phyloP scores from a whole-genome alignment of 2,329 filamentous ascomycete genomes.

The Albophoma yamanashiensis region DNA sequence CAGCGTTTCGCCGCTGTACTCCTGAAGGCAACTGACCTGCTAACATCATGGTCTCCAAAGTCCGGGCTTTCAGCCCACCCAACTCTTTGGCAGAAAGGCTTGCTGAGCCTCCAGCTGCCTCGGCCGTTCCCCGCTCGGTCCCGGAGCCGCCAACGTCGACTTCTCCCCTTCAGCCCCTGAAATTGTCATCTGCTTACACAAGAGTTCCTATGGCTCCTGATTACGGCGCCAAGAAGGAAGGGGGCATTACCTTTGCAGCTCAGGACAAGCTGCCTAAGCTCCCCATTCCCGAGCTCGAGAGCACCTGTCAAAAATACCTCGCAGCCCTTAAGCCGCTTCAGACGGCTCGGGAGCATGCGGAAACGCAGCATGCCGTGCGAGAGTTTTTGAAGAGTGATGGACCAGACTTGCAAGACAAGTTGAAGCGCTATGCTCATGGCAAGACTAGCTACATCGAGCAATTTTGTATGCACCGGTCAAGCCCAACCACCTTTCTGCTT shows the following conservation, averaged over 20 bases:
- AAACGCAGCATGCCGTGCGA: constrained; percentile 68
- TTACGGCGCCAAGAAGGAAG: constrained; percentile 42
- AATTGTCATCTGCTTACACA: constrained; percentile 22
- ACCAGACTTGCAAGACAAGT: constrained; percentile 72
- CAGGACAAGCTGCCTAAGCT: constrained; percentile 86
- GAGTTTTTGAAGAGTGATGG: constrained; percentile 79
- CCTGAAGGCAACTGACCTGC: constrained; percentile 27
- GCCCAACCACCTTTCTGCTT: background rate
- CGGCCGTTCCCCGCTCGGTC: constrained; percentile 28
- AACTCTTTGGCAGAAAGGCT: constrained; percentile 65
- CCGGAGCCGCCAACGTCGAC: constrained; percentile 19
- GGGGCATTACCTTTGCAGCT: constrained; percentile 76
- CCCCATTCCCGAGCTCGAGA: constrained; percentile 80
- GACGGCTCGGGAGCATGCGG: constrained; percentile 66
- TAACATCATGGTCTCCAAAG: constrained; percentile 26
- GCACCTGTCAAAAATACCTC: constrained; percentile 70
- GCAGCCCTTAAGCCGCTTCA: constrained; percentile 74
- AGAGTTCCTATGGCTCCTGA: constrained; percentile 43
- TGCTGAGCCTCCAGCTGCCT: constrained; percentile 26
- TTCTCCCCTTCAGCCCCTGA: constrained; percentile 5
- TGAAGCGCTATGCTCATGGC: constrained; percentile 81
- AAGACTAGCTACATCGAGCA: constrained; percentile 98
- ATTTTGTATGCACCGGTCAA: constrained; percentile 62
- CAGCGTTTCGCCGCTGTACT: constrained; percentile 65
- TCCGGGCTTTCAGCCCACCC: constrained; percentile 42